Evolutionary conservation across 139 green algal genomes (phyloP), one percentile per base, ranked within the genome.

Genomic region (Axilococcus clingmanii): DNA sequence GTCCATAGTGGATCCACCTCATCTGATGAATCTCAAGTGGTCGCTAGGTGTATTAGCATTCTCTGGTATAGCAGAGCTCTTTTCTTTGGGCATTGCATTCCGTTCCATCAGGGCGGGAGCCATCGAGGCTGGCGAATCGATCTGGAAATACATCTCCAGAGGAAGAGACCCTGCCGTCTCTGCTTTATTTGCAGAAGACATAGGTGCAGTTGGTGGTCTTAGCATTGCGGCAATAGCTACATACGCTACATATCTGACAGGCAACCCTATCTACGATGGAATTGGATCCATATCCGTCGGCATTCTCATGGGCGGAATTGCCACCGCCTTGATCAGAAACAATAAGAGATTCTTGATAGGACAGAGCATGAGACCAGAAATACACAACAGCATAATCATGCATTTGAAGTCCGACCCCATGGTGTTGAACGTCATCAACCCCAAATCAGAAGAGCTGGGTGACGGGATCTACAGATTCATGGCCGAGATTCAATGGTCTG

Each of bases 111-210:
- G 54, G 7, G 24, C 32, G 0, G 72, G 76, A 3, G 83, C 83
- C 7, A 36, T 45, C 3, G 38, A 52, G 6, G 52, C 57, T n/a
- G 65, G 70, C 40, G 75, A 85, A 56, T 42, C 42, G 4, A 36
- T 90, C 19, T 45, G 53, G 20, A 29, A 73, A 24, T 93, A 86
- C 57, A 45, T 94, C 16, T 61, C 49, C 27, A 69, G 65, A 11
- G 81, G 80, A 30, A 57, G 68, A 32, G 88, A 96, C 69, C 88
- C 88, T 22, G 92, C 88, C 40, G 80, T 80, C 17, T 72, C 88
- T 38, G 85, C 85, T 5, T 83, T 96, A 25, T 66, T 96, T 71
- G 58, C 86, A 65, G 88, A 96, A 63, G 88, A 96, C 37, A 72
- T 69, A n/a, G 84, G 72, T 30, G 84, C 84, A 24, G 83, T 88